phyloP scores from a whole-genome alignment of 257 asterid species.

The Solanum tacnaense region DNA sequence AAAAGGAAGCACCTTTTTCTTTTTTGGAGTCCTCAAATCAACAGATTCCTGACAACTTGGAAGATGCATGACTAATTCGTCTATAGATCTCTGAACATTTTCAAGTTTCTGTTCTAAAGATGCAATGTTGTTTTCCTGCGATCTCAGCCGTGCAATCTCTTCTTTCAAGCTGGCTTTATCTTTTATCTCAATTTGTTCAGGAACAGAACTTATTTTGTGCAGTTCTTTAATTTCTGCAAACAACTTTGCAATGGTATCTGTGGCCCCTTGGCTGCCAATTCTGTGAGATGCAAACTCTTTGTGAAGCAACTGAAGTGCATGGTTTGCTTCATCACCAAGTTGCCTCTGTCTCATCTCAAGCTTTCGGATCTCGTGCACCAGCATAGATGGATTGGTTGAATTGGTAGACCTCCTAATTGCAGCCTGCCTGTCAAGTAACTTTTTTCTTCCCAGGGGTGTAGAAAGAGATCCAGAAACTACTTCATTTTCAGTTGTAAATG shows the following conservation, averaged over 20 bases:
- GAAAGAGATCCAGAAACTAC: conserved; percentile 18
- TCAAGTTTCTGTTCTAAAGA: conserved; percentile 75
- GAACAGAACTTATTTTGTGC: conserved; percentile 36
- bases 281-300: conserved; percentile 81
- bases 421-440: conserved; percentile 28
- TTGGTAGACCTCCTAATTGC: conserved; percentile 25
- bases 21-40: conserved; percentile 38
- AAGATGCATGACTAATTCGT: conserved; percentile 41
- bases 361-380: conserved; percentile 77
- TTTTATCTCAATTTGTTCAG: conserved; percentile 40
- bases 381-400: conserved; percentile 40
- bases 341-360: conserved; percentile 80
- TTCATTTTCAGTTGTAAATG: conserved; percentile 38
- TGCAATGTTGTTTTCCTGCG: conserved; percentile 57
- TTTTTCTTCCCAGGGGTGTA: conserved; percentile 23
- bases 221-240: conserved; percentile 70
- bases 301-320: conserved; percentile 84
- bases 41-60: conserved; percentile 52
- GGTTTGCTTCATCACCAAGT: conserved; percentile 93
- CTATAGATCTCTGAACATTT: conserved; percentile 77
- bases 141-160: conserved; percentile 75
- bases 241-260: conserved; percentile 65
- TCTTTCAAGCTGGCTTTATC: conserved; percentile 68
- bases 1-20: conserved; percentile 64
- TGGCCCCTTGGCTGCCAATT: conserved; percentile 56